phyloP scores from a whole-genome alignment of 2,329 filamentous ascomycete species.

The Diplodia intermedia region DNA sequence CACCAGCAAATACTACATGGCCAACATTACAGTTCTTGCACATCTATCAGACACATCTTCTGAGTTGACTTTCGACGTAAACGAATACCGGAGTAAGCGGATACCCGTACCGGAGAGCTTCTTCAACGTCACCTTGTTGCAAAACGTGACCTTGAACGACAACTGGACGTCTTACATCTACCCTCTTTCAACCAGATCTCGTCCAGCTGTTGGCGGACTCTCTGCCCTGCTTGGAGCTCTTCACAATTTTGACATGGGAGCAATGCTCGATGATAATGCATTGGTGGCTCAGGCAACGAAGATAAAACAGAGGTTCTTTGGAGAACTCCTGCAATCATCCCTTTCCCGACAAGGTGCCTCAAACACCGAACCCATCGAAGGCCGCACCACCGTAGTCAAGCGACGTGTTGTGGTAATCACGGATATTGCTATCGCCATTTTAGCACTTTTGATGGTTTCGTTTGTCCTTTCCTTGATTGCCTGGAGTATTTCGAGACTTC shows the following conservation, averaged over 20 bases:
- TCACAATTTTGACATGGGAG: background rate
- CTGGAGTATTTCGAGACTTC: background rate
- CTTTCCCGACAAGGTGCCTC: constrained; percentile 22
- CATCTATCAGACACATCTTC: background rate
- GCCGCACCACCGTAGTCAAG: background rate
- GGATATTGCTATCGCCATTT: background rate
- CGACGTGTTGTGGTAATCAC: background rate
- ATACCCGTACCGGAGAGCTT: background rate
- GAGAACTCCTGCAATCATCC: constrained; percentile 35
- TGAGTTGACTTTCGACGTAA: background rate
- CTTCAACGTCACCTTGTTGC: background rate
- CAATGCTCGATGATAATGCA: background rate
- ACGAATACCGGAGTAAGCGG: background rate
- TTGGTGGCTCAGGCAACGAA: constrained; percentile 23
- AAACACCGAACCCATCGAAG: background rate
- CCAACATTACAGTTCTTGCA: background rate
- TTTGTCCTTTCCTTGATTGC: background rate
- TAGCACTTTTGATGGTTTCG: background rate
- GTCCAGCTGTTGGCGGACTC: background rate
- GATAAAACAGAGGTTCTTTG: constrained; percentile 38
- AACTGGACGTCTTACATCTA: background rate
- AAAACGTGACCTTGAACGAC: background rate
- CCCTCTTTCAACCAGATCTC: background rate
- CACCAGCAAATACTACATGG: background rate
- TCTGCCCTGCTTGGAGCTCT: background rate